Evolutionary conservation across 2,329 filamentous ascomycete species (phyloP).

Genomic region (Phyllosticta citribraziliensis): DNA sequence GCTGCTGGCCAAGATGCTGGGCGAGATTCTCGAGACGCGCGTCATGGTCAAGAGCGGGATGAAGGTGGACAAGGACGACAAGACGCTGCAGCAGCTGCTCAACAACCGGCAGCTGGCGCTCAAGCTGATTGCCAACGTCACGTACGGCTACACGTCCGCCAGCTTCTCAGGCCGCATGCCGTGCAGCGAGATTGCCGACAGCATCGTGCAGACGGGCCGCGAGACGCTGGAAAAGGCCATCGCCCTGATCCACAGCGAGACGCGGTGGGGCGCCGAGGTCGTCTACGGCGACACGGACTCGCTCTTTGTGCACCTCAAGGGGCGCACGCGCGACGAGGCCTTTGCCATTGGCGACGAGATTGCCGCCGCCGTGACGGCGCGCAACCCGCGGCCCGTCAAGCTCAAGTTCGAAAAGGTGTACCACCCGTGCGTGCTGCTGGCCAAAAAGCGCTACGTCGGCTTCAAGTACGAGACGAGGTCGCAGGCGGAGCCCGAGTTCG

Average conservation of each 20-base stretch:
- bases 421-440: constrained; percentile 83
- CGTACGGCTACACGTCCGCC: constrained; percentile 94
- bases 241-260: constrained; percentile 78
- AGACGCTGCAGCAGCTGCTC: constrained; percentile 69
- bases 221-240: constrained; percentile 94
- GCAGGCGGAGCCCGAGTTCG: constrained; percentile 77
- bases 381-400: constrained; percentile 86
- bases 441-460: constrained; percentile 96
- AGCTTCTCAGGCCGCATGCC: constrained; percentile 97
- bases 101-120: constrained; percentile 91
- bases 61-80: constrained; percentile 87
- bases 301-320: constrained; percentile 81
- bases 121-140: constrained; percentile 97
- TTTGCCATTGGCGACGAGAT: constrained; percentile 93
- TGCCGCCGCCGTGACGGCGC: constrained; percentile 71
- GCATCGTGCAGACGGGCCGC: constrained; percentile 90
- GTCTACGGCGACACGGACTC: constrained; percentile 98
- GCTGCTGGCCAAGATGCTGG: constrained; percentile 88
- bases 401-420: constrained; percentile 99
- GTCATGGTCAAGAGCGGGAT: constrained; percentile 98
- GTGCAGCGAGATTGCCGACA: constrained; percentile 94
- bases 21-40: constrained; percentile 88
- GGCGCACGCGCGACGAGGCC: constrained; percentile 75
- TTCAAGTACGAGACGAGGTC: constrained; percentile 82
- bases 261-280: constrained; percentile 86